These are phyloP conservation scores for Tardiomyces blankii DNA, from an alignment of 1,139 yeast genomes.

Conservation along the genomic window DNA sequence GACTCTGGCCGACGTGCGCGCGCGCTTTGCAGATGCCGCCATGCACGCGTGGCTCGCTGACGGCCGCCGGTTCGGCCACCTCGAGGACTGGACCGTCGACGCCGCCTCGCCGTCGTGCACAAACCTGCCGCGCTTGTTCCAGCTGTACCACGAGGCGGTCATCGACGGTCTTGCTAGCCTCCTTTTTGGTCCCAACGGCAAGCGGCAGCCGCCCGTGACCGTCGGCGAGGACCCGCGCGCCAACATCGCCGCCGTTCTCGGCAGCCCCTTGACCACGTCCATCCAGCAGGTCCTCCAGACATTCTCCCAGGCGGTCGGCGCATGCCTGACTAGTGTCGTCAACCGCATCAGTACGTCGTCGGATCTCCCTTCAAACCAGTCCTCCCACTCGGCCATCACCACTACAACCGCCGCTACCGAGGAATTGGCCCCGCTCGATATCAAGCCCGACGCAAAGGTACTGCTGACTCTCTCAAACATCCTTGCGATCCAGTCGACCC, in stretches of 20 bases:
- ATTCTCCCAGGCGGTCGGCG: background rate
- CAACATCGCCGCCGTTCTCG: background rate
- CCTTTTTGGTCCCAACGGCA: constrained; percentile 11
- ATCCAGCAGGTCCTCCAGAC: background rate
- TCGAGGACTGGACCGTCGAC: constrained; percentile 32
- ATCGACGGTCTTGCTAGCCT: constrained; percentile 21
- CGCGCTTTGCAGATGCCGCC: constrained; percentile 35
- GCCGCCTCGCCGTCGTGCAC: constrained; percentile 13
- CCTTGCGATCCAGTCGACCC: constrained; percentile 32
- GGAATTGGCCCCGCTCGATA: constrained; percentile 6
- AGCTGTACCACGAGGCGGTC: constrained; percentile 22
- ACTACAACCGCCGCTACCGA: background rate
- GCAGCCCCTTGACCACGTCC: background rate
- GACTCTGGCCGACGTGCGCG: constrained; percentile 27
- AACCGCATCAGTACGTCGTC: background rate
- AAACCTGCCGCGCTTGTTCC: constrained; percentile 17
- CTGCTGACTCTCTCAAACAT: constrained; percentile 41
- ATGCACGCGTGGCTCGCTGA: constrained; percentile 42
- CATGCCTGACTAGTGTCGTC: background rate
- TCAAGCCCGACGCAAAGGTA: constrained; percentile 28
- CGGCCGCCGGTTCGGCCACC: constrained; percentile 30
- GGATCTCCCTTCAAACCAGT: too few species aligned
- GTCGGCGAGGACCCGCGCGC: too few species aligned
- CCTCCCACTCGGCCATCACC: background rate
- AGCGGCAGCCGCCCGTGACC: background rate